These are phyloP conservation scores for Amanita exitialis DNA, from an alignment of 768 basidiomycete species.

Conservation along the genomic window DNA sequence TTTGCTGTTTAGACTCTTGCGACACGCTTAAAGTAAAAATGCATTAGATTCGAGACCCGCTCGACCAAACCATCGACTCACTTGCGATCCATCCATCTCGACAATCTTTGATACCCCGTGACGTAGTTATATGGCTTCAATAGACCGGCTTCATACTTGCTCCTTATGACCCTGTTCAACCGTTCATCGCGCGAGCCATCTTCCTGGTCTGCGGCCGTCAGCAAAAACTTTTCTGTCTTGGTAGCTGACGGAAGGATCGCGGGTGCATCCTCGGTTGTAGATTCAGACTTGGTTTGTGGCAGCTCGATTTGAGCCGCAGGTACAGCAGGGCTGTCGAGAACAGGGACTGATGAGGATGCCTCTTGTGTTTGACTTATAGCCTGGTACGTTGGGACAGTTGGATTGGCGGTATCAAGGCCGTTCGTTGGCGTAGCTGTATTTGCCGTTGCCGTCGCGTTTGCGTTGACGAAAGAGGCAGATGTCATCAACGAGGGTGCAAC, in stretches of 20 bases:
- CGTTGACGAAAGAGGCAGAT: conserved; percentile 22
- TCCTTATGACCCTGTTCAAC: conserved; percentile 83
- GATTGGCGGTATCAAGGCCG: conserved; percentile 1
- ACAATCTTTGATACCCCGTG: conserved; percentile 86
- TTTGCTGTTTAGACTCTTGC: conserved; percentile 85
- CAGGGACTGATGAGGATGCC: background rate
- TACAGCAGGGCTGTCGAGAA: background rate
- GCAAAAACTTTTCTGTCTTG: conserved; percentile 80
- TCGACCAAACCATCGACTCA: conserved; percentile 20
- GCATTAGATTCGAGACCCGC: background rate
- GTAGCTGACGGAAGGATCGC: conserved; percentile 63
- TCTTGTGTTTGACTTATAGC: background rate
- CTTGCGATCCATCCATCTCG: conserved; percentile 95
- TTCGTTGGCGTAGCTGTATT: conserved; percentile 1
- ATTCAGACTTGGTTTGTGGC: background rate
- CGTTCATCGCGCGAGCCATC: conserved; percentile 86
- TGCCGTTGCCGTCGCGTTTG: conserved; percentile 6
- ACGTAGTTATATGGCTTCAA: conserved; percentile 96
- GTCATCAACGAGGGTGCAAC: conserved; percentile 41
- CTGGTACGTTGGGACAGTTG: conserved; percentile 7
- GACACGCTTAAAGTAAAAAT: conserved; percentile 49
- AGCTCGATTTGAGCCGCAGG: background rate
- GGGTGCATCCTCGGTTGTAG: conserved; percentile 27
- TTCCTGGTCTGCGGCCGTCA: conserved; percentile 93
- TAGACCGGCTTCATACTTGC: conserved; percentile 94